Base-by-base conservation (phyloP, 2,329 filamentous ascomycete genomes). In the Aspergillus sp. region DNA sequence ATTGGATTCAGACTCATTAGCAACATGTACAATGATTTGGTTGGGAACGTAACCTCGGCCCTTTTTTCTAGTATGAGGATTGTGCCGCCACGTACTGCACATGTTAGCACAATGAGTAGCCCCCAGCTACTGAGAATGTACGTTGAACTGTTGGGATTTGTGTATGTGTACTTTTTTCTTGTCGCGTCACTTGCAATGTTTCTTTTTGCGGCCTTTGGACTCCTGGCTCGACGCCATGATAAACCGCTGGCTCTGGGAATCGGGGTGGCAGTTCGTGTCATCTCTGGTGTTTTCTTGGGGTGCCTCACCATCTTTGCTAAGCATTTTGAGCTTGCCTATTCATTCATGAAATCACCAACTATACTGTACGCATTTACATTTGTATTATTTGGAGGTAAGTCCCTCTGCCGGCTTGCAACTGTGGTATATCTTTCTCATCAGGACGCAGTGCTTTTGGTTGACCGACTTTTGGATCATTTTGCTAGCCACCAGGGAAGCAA, bases 21-120 rank as follows among this genome's bases (percentile, higher is more conserved):
- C 12, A 64, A 71, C 33, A 61, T 66, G 22, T 67, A 73, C 24
- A 68, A 68, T 37, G 65, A 75, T 47, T 63, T 76, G 20, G 68
- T 75, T 46, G 72, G 73, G 13, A 76, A 76, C 42, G 74, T 77
- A 17, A 76, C 74, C 7, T 72, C 73, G 0, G 72, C 73, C 22
- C 65, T 76, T 3, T 76, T 77, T 57, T 71, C 74, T 12, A 76
- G 72, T 54, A 76, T 76, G 73, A 70, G 70, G 5, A 72, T 76
- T 15, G 68, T 67, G 15, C 73, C 70, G 11, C 64, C 71, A 11
- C 69, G 66, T 19, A 65, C 62, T 7, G 56, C 63, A 15, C 64
- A 71, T 44, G 66, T 67, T 5, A 65, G 59, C 22, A 65, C 64
- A 6, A 61, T 72, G 47, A 64, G 66, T 48, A 71, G 64, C 24